Evolutionary conservation across 148 eudicot genomes (phyloP).

Genomic region (Rhododendron williamsianum): DNA sequence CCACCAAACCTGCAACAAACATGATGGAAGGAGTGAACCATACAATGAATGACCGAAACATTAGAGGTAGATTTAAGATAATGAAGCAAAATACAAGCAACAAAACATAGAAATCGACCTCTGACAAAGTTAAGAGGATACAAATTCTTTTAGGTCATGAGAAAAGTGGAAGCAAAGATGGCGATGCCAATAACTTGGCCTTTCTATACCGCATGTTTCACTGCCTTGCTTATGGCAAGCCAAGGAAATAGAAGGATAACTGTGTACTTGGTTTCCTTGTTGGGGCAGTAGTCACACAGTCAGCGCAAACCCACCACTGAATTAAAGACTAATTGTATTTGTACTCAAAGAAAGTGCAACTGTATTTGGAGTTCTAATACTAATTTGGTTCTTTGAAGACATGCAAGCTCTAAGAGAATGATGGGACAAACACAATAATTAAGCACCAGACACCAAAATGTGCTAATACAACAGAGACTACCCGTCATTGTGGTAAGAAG

Average conservation of each 20-base stretch:
- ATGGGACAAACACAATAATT: not conserved
- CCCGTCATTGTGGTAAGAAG: not conserved
- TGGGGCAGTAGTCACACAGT: not conserved
- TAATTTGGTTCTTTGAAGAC: not conserved
- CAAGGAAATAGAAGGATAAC: not conserved
- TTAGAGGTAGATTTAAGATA: not conserved
- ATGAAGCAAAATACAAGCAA: not conserved
- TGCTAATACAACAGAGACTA: not conserved
- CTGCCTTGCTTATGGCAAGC: not conserved
- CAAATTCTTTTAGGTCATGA: not conserved
- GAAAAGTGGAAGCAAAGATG: not conserved
- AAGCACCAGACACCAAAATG: not conserved
- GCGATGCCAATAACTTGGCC: not conserved
- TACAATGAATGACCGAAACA: not conserved
- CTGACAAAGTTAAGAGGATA: not conserved
- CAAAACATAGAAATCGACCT: not conserved
- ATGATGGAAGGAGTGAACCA: not conserved
- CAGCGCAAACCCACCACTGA: not conserved
- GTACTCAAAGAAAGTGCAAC: not conserved
- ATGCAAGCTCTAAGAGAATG: not conserved
- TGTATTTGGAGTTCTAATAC: not conserved
- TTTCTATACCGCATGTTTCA: not conserved
- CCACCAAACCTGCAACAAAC: conserved; percentile 23
- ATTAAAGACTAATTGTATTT: not conserved
- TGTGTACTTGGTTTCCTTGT: not conserved